Base-by-base conservation (phyloP, 2,329 filamentous ascomycete genomes). In the Ophiostoma himal-ulmi region DNA sequence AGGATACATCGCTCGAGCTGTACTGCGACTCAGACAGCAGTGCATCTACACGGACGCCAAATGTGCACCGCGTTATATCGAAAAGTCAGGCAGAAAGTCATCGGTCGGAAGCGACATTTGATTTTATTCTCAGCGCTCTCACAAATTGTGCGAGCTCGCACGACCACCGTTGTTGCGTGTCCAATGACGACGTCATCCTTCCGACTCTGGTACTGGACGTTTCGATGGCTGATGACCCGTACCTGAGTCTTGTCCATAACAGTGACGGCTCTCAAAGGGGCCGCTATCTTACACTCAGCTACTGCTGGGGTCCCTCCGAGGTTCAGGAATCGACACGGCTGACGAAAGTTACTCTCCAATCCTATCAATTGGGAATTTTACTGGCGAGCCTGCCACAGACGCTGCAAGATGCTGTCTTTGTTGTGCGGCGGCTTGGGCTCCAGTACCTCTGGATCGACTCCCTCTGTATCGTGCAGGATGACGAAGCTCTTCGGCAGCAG, bases 361-460 rank as follows among this genome's bases (percentile, higher is more conserved):
- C 20, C 5, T 64, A 64, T 20, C 30, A 10, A 4, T 39, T 22
- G 34, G 30, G 60, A 17, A 39, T 64, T 34, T 7, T 20, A 20
- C 30, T 64, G 17, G 60, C 60, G 11, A 37, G 60, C 30, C 30
- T 64, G 17, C 60, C 60, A 5, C 60, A 8, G 34, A 64, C 60
- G 34, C 66, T 14, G 34, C 68, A 70, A 20, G 70, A 71, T 41
- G 70, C 70, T 17, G 65, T 71, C 14, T 72, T 48, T 41, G 70
- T 36, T 57, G 75, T n/a, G 44, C 67, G 37, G 22, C 73, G n/a
- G 54, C 73, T 37, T 67, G 70, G 26, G 62, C 62, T 73, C 11
- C 70, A 70, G 1, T 76, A 75, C 37, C 57, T 77, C 30, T 77
- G 76, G 76, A 73, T 76, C 17, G 75, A 76, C 65, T 72, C 74